phyloP scores from a whole-genome alignment of 345 rosid genomes.

The Nasturtium officinale region DNA sequence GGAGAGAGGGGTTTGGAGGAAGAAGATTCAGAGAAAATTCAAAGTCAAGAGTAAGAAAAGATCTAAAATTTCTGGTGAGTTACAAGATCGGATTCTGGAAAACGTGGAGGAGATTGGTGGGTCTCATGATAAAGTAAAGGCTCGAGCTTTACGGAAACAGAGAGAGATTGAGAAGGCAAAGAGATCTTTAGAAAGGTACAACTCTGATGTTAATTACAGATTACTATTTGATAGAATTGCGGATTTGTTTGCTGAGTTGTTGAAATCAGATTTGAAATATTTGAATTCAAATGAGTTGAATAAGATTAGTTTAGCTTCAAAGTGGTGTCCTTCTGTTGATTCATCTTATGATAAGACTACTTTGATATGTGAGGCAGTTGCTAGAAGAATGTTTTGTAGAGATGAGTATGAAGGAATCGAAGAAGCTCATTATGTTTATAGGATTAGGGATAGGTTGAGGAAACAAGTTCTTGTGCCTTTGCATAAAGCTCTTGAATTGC shows the following conservation, averaged over 20 bases:
- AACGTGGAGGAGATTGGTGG: conserved; percentile 34
- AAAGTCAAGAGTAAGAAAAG: conserved; percentile 43
- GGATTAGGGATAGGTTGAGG: conserved; percentile 42
- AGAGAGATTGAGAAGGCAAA: conserved; percentile 39
- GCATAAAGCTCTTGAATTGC: conserved; percentile 32
- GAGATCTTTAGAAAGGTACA: conserved; percentile 32
- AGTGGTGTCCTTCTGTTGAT: conserved; percentile 46
- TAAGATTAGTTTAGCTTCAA: conserved; percentile 39
- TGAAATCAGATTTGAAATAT: conserved; percentile 41
- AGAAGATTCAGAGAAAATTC: conserved; percentile 30
- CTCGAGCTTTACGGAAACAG: conserved; percentile 37
- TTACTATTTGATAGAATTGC: conserved; percentile 27
- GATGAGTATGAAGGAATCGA: conserved; percentile 36
- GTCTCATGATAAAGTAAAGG: conserved; percentile 28
- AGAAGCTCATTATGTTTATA: conserved; percentile 39
- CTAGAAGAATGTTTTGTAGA: conserved; percentile 36
- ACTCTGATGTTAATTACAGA: conserved; percentile 30
- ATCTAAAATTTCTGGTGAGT: conserved; percentile 22
- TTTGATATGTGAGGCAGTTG: conserved; percentile 44
- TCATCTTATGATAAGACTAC: conserved; percentile 41
- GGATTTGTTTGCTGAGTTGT: conserved; percentile 37
- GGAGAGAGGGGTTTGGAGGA: conserved; percentile 38
- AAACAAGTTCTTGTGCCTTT: conserved; percentile 43
- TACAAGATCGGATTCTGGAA: conserved; percentile 46
- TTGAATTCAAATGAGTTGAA: conserved; percentile 22